These are phyloP conservation scores for Pseudocercospora vitis DNA, from an alignment of 2,329 filamentous ascomycete genomes.

Conservation along the genomic window DNA sequence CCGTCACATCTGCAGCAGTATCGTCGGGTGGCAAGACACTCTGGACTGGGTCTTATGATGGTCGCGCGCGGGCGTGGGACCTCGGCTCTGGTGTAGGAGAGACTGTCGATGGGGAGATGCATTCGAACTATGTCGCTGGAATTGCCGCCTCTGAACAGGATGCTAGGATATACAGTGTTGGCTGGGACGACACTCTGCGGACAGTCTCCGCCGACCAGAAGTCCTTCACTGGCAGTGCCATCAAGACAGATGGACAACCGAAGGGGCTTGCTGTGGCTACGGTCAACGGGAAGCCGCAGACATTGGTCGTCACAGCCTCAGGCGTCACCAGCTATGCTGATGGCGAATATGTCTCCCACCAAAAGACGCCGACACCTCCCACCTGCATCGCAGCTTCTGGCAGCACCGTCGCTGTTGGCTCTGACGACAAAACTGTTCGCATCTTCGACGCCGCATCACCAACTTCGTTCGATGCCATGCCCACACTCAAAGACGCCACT, in stretches of 20 bases:
- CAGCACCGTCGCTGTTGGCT: slow-evolving; percentile 71
- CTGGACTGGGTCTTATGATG: slow-evolving; percentile 91
- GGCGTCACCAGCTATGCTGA: slow-evolving; percentile 61
- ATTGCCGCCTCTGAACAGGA: slow-evolving; percentile 59
- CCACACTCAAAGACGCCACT: slow-evolving; percentile 66
- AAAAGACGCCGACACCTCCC: slow-evolving; percentile 59
- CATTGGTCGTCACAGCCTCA: slow-evolving; percentile 55
- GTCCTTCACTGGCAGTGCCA: slow-evolving; percentile 69
- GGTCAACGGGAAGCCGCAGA: slow-evolving; percentile 53
- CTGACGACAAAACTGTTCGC: slow-evolving; percentile 70
- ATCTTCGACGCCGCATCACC: slow-evolving; percentile 65
- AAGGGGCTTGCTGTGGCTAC: slow-evolving; percentile 66
- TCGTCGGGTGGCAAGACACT: slow-evolving; percentile 62
- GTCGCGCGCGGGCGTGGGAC: slow-evolving; percentile 83
- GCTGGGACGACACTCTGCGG: slow-evolving; percentile 90
- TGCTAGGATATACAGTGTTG: slow-evolving; percentile 72
- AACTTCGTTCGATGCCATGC: slow-evolving; percentile 51
- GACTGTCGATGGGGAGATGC: slow-evolving; percentile 73
- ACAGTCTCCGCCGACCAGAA: slow-evolving; percentile 72
- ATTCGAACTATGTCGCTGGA: slow-evolving; percentile 82
- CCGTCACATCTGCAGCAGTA: slow-evolving; percentile 73
- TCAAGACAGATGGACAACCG: slow-evolving; percentile 75
- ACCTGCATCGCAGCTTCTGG: slow-evolving; percentile 70
- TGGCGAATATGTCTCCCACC: slow-evolving; percentile 46
- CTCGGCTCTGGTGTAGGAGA: slow-evolving; percentile 66